These are phyloP conservation scores for Arachnomyces sp. DNA, from an alignment of 2,329 filamentous ascomycete species.

Conservation along the genomic window DNA sequence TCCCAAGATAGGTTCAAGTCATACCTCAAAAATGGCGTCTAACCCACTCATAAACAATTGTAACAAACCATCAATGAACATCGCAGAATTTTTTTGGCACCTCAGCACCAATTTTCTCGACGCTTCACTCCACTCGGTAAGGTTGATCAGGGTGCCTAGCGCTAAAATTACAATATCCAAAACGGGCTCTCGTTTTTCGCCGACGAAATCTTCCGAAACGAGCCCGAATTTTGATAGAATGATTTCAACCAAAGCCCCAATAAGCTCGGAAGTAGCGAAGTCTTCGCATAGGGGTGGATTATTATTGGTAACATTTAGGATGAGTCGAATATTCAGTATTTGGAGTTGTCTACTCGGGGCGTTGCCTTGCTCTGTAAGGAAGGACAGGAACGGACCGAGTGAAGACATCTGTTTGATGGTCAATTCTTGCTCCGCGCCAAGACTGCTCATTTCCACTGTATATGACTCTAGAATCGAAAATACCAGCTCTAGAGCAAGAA, in stretches of 20 bases:
- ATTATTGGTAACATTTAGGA: conserved; percentile 81
- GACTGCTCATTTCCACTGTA: conserved; percentile 22
- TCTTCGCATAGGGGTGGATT: conserved; percentile 60
- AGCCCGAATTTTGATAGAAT: conserved; percentile 26
- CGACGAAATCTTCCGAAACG: conserved; percentile 20
- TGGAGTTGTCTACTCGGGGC: conserved; percentile 20
- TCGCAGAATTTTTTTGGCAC: conserved; percentile 27
- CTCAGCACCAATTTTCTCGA: conserved; percentile 48
- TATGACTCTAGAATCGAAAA: conserved; percentile 34
- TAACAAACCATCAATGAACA: conserved; percentile 54
- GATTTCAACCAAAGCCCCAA: conserved; percentile 30
- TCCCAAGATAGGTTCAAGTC: conserved; percentile 22
- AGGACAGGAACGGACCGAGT: conserved; percentile 33
- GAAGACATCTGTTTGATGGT: conserved; percentile 23
- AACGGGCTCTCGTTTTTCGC: conserved; percentile 47
- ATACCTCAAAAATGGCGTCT: conserved; percentile 60
- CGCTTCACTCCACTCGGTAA: conserved; percentile 66
- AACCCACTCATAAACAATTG: conserved; percentile 61
- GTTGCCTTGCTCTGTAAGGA: conserved; percentile 12
- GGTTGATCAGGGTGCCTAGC: conserved; percentile 77
- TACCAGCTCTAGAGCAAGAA: conserved; percentile 19
- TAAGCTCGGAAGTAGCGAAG: conserved; percentile 47
- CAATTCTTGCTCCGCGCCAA: conserved; percentile 20
- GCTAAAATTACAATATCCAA: conserved; percentile 69
- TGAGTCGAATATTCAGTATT: conserved; percentile 55